Evolutionary conservation across 139 green algal species (phyloP).

Genomic region (Tetratostichococcus sp.): DNA sequence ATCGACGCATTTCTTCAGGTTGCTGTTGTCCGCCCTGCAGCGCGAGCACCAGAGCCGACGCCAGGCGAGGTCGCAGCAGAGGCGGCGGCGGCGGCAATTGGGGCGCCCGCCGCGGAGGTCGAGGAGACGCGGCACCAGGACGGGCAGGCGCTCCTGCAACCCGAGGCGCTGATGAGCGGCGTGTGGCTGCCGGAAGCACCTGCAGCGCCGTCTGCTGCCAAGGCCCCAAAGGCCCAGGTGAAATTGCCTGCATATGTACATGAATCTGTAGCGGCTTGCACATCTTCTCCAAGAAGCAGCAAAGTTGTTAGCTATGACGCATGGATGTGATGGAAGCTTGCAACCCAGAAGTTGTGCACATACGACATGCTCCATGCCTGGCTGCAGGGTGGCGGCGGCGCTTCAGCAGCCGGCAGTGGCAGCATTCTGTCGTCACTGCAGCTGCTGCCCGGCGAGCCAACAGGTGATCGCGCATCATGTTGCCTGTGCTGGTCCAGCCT

Average conservation of each 20-base stretch:
- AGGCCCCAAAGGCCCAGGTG: neutral
- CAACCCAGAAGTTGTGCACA: no score
- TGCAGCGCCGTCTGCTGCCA: neutral
- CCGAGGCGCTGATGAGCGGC: constrained; percentile 36
- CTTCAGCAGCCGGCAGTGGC: no score
- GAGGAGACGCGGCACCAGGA: neutral
- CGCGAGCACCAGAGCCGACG: neutral
- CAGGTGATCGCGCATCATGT: neutral
- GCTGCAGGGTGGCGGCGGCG: no score
- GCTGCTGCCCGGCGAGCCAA: neutral
- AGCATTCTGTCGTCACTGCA: neutral
- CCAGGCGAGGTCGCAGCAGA: constrained; percentile 11
- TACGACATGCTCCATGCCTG: no score
- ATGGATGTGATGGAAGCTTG: no score
- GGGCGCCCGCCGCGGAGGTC: constrained; percentile 6
- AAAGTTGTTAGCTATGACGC: no score
- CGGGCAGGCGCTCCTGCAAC: constrained; percentile 4
- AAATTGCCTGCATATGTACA: no score
- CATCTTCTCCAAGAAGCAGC: no score
- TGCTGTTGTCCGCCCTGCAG: constrained; percentile 4
- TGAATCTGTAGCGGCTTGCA: no score
- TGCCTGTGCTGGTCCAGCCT: no score
- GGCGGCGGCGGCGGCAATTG: constrained; percentile 17
- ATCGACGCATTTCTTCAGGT: no score
- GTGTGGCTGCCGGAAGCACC: constrained; percentile 53